Conservation (phyloP, 148 eudicot species). For the Persicaria maculosa region DNA sequence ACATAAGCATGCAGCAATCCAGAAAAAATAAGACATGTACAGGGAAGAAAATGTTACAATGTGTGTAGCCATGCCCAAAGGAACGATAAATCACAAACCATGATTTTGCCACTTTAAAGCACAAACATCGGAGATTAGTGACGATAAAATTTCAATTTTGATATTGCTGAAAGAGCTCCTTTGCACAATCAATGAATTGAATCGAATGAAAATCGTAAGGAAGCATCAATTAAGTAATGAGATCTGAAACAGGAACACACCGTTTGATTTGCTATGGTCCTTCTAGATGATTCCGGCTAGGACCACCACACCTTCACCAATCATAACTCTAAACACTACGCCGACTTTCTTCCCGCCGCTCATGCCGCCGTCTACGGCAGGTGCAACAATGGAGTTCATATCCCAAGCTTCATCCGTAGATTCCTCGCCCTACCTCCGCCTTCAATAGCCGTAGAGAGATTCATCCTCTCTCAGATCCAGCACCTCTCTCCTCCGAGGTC, state of each 20-base stretch:
- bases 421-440: too few relatives aligned
- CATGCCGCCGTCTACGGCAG: conserved; percentile 14
- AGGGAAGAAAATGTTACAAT: neutral
- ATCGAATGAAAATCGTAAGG: neutral
- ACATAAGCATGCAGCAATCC: neutral
- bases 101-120: neutral
- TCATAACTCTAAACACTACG: conserved; percentile 26
- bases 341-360: conserved; percentile 37
- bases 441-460: too few relatives aligned
- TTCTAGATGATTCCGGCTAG: conserved; percentile 25
- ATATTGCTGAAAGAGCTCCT: neutral
- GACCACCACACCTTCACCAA: conserved; percentile 20
- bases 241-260: neutral
- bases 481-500: too few relatives aligned
- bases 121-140: neutral
- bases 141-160: neutral
- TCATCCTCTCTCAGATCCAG: too few relatives aligned
- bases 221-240: too few relatives aligned
- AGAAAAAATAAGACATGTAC: neutral
- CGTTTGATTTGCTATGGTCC: conserved; percentile 15
- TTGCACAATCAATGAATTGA: too few relatives aligned
- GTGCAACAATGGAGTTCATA: neutral
- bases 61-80: neutral
- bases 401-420: too few relatives aligned
- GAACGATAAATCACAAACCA: neutral